phyloP scores from a whole-genome alignment of 129 eudicot genomes.

The Arctium lappa region DNA sequence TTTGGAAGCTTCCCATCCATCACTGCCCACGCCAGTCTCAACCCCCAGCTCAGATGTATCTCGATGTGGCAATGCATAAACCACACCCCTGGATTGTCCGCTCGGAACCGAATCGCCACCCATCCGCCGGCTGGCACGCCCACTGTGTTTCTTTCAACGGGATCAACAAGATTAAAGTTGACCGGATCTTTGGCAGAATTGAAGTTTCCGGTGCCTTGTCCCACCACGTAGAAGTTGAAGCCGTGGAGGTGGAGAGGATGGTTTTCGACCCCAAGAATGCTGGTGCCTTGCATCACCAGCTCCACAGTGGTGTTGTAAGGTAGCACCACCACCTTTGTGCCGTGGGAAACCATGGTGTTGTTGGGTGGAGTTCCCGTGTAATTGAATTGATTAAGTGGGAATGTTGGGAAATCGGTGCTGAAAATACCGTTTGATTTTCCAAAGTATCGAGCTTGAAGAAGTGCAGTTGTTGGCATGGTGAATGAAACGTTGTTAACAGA shows the following conservation, averaged over 20 bases:
- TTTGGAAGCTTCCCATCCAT: conserved; percentile 44
- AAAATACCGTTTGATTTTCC: conserved; percentile 39
- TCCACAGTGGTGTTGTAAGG: conserved; percentile 53
- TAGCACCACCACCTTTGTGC: conserved; percentile 47
- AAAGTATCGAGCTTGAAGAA: conserved; percentile 52
- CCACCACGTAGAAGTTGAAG: conserved; percentile 55
- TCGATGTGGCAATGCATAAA: conserved; percentile 68
- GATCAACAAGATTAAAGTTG: conserved; percentile 55
- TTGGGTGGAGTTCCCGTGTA: conserved; percentile 60
- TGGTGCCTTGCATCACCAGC: conserved; percentile 54
- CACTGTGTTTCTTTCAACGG: conserved; percentile 56
- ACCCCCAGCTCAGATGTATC: conserved; percentile 59
- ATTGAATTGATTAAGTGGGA: conserved; percentile 42
- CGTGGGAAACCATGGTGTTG: conserved; percentile 56
- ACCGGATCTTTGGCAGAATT: conserved; percentile 42
- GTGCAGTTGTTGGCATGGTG: conserved; percentile 45
- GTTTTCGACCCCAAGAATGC: conserved; percentile 40
- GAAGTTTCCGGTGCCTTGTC: conserved; percentile 63
- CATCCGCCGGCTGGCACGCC: conserved; percentile 73
- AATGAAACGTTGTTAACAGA: conserved; percentile 37
- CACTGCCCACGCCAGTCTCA: conserved; percentile 63
- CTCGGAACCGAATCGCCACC: conserved; percentile 45
- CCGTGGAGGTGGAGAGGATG: conserved; percentile 43
- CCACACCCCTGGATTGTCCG: conserved; percentile 58
- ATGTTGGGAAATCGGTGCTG: conserved; percentile 42